Evolutionary conservation across 768 basidiomycete species (phyloP), one percentile per base, ranked within the genome.

Genomic region (Phaeotremella fagi): DNA sequence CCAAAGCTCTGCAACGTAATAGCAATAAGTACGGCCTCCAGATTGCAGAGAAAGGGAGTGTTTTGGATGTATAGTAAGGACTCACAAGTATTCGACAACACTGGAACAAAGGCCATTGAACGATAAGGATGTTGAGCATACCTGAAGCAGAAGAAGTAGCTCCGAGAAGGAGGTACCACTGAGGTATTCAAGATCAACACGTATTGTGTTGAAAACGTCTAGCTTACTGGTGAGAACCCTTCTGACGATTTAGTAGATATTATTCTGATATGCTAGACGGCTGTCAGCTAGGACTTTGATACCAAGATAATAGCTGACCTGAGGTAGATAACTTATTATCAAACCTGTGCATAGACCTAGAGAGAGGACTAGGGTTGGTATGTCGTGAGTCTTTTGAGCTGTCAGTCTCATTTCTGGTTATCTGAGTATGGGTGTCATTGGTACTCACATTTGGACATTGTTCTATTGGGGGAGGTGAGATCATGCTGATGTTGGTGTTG

Each of bases 111-210:
- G 82, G 81, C 81, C 87, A 91, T 64, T 94, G 90, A 60, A 95
- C 80, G 0, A 88, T 83, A 16, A 92, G 76, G 74, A 92, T 87
- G 71, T 95, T 95, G 45, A 92, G 77, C 81, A 91, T 81, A 0
- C 81, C 87, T 0, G 88, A 84, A 2, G 88, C 85, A 12, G 84
- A 82, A 15, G 87, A 87, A 0, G 87, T 88, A 57, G 85, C 85
- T 5, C 95, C 95, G 0, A 98, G 82, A 4, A 97, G 78, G 28
- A 98, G 77, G 67, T 88, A 98, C 81, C 87, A 85, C 64, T 72
- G 48, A 29, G 14, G 26, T 49, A 35, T 35, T 33, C 31, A 33
- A 33, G 31, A 33, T 26, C 31, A 33, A 28, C 29, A 18, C 16
- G 54, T 31, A 23, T 22, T 16, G 33, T 38, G 27, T 15, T 16